Percentiles rank a stretch among this genome's conserved stretches.
Conservation (phyloP, 2,329 filamentous ascomycete species). For the Fusarium nematophilum region DNA sequence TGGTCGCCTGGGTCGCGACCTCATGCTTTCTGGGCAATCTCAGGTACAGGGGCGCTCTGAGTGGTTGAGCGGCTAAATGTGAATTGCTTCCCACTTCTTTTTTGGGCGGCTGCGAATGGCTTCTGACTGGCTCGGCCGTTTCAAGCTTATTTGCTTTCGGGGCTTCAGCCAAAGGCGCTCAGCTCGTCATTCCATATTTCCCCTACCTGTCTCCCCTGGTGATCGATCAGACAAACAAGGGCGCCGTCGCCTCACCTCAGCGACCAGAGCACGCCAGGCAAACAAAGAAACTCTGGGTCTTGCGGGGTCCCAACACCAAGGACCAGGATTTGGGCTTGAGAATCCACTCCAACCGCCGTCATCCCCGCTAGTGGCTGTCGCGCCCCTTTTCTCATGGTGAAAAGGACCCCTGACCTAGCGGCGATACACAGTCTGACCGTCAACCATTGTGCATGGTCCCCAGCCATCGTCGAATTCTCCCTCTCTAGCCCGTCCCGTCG, state of each 20-base stretch:
- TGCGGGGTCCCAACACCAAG: conserved; percentile 26
- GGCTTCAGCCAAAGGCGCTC: conserved; percentile 1
- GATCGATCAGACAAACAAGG: not conserved
- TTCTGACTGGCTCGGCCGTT: conserved; percentile 3
- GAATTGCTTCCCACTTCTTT: not conserved
- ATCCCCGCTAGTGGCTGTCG: conserved; percentile 17
- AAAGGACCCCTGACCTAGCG: conserved; percentile 32
- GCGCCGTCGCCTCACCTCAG: conserved; percentile 7
- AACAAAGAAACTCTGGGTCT: conserved; percentile 12
- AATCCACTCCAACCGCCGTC: conserved; percentile 13
- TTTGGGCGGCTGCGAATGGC: conserved; percentile 1
- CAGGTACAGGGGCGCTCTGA: conserved; percentile 30
- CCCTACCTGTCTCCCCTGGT: not conserved
- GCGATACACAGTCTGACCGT: conserved; percentile 11
- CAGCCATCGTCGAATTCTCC: conserved; percentile 34
- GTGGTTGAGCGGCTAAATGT: conserved; percentile 14
- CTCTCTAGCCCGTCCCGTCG: conserved; percentile 18
- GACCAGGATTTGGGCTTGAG: conserved; percentile 20
- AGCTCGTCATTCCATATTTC: conserved; percentile 21
- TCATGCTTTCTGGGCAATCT: conserved; percentile 6
- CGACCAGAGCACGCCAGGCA: conserved; percentile 10
- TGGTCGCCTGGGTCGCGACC: conserved; percentile 17
- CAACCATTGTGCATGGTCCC: conserved; percentile 32
- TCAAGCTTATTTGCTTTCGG: conserved; percentile 3
- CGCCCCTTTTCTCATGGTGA: conserved; percentile 8